Evolutionary conservation across 2,329 filamentous ascomycete genomes (phyloP).

Genomic region (Pyrenochaeta sp.): DNA sequence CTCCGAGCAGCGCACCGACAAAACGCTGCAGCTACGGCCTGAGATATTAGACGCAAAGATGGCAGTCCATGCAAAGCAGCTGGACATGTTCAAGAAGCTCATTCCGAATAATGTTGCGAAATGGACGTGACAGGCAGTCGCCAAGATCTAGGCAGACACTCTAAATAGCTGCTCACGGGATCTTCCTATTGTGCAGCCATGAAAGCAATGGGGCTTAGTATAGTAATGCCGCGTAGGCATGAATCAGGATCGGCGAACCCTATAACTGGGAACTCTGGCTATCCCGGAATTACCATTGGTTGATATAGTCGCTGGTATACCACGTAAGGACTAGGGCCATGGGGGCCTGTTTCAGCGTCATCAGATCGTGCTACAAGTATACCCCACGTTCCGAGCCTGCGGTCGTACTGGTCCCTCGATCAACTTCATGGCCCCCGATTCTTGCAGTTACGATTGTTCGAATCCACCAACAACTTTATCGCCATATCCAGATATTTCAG

Average conservation of each 20-base stretch:
- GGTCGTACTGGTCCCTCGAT: background rate
- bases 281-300: background rate
- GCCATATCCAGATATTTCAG: slow-evolving; percentile 8
- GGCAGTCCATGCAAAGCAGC: slow-evolving; percentile 44
- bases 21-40: slow-evolving; percentile 44
- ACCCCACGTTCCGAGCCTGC: background rate
- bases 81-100: slow-evolving; percentile 47
- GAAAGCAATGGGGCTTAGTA: background rate
- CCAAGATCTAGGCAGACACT: background rate
- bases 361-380: background rate
- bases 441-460: slow-evolving; percentile 2
- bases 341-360: background rate
- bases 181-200: background rate
- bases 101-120: slow-evolving; percentile 49
- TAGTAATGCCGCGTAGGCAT: background rate
- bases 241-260: background rate
- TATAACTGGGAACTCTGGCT: background rate
- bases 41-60: slow-evolving; percentile 41
- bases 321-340: background rate
- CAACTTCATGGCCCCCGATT: background rate
- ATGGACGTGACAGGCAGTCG: slow-evolving; percentile 30
- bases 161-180: too few species aligned
- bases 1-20: slow-evolving; percentile 49
- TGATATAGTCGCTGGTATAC: background rate
- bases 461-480: background rate